Evolutionary conservation across 495 filamentous ascomycete species (phyloP).

Genomic region (Rhypophila decipiens): DNA sequence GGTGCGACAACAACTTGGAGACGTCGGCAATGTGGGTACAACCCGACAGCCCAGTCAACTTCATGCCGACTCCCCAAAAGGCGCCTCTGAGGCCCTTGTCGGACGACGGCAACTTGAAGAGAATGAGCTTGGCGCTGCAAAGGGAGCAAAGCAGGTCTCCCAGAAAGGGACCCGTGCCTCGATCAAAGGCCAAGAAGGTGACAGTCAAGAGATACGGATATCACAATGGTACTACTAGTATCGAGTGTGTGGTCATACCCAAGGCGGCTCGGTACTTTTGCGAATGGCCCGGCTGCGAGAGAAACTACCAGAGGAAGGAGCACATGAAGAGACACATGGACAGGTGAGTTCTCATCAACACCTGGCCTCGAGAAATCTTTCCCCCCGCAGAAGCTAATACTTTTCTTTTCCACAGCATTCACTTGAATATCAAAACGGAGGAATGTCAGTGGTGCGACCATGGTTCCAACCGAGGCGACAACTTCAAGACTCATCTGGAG

Average conservation of each 20-base stretch:
- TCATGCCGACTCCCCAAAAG: not conserved
- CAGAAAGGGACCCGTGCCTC: slow-evolving; percentile 1
- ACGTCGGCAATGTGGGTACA: not conserved
- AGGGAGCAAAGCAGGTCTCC: not conserved
- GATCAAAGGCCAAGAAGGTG: too few species aligned
- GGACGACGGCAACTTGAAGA: too few species aligned
- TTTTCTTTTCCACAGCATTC: not conserved
- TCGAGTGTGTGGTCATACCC: slow-evolving; percentile 11
- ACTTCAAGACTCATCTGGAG: slow-evolving; percentile 31
- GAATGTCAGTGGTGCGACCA: slow-evolving; percentile 10
- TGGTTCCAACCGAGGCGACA: slow-evolving; percentile 25
- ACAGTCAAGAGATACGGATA: too few species aligned
- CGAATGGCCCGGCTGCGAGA: slow-evolving; percentile 14
- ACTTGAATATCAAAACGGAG: not conserved
- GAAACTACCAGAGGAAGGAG: slow-evolving; percentile 55
- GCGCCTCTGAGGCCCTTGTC: too few species aligned
- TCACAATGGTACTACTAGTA: too few species aligned
- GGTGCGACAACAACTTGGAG: not conserved
- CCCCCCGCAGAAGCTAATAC: not conserved
- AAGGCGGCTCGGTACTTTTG: slow-evolving; percentile 15
- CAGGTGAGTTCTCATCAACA: slow-evolving; percentile 32
- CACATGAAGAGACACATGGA: slow-evolving; percentile 56
- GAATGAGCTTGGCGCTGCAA: too few species aligned
- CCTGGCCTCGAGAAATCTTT: not conserved
- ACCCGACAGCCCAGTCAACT: not conserved